phyloP scores from a whole-genome alignment of 1,139 yeast species.

The Pneumocystis sp. region DNA sequence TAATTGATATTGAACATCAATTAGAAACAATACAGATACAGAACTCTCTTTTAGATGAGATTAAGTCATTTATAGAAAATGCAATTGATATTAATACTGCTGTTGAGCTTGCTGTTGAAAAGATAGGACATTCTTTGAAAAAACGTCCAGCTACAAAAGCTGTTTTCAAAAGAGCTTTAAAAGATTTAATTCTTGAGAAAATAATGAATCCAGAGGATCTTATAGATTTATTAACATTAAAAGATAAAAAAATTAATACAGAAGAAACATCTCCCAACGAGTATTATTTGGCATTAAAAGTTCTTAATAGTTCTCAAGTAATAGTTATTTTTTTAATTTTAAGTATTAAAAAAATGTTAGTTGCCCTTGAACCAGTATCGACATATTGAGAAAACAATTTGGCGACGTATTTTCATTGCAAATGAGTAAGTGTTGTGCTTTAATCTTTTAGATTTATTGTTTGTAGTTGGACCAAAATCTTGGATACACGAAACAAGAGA shows the following conservation, averaged over 20 bases:
- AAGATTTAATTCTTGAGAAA: conserved; percentile 28
- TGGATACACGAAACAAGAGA: conserved; percentile 30
- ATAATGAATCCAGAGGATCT: conserved; percentile 35
- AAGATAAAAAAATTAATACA: conserved; percentile 23
- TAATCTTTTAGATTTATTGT: neutral
- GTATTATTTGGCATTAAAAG: conserved; percentile 31
- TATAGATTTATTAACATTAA: conserved; percentile 42
- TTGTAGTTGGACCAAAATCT: conserved; percentile 32
- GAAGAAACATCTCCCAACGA: conserved; percentile 5
- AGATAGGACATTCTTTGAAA: neutral
- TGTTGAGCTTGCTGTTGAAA: conserved; percentile 5
- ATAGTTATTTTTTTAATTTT: neutral
- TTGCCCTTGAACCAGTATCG: conserved; percentile 4
- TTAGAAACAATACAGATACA: neutral
- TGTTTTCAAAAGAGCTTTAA: conserved; percentile 23
- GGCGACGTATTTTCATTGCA: conserved; percentile 51
- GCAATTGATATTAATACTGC: conserved; percentile 8
- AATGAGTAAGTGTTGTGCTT: conserved; percentile 26
- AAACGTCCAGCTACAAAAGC: conserved; percentile 5
- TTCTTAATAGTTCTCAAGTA: conserved; percentile 18
- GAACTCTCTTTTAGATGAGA: conserved; percentile 4
- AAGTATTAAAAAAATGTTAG: neutral
- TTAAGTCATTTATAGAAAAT: conserved; percentile 4
- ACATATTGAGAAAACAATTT: conserved; percentile 24
- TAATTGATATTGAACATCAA: conserved; percentile 1